These are phyloP conservation scores for Alternaria angustiovoidea DNA, from an alignment of 2,329 filamentous ascomycete genomes.

Conservation along the genomic window DNA sequence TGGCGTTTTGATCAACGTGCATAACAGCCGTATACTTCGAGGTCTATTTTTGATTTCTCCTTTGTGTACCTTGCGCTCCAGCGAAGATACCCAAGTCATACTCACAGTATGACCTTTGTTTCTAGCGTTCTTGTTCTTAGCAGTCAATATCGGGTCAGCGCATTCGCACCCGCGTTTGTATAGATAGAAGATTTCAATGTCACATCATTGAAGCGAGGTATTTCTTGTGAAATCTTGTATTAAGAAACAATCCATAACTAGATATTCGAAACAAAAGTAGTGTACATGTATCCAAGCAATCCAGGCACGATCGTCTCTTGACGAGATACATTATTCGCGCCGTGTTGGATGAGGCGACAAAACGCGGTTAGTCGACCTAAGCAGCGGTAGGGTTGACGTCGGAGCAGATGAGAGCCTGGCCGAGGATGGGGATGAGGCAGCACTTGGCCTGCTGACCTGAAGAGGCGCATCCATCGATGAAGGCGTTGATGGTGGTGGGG, in stretches of 20 bases:
- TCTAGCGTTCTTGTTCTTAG: background rate
- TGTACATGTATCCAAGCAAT: constrained; percentile 6
- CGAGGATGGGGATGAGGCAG: constrained; percentile 63
- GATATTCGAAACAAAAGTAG: background rate
- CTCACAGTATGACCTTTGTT: background rate
- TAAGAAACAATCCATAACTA: constrained; percentile 3
- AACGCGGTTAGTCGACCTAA: background rate
- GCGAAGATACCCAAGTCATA: background rate
- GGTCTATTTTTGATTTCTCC: too few species aligned
- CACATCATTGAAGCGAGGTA: background rate
- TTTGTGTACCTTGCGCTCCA: background rate
- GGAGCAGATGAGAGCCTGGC: constrained; percentile 51
- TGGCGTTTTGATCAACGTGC: too few species aligned
- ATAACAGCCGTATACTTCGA: background rate
- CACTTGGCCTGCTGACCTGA: constrained; percentile 65
- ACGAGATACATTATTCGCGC: background rate
- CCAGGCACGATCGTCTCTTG: background rate
- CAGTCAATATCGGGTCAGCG: background rate
- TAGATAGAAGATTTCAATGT: background rate
- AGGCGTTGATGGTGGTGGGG: constrained; percentile 53
- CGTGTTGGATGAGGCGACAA: background rate
- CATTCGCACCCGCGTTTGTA: background rate
- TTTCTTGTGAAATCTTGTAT: constrained; percentile 1
- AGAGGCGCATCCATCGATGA: constrained; percentile 58
- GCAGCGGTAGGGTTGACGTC: constrained; percentile 31